phyloP scores from a whole-genome alignment of 2,329 filamentous ascomycete genomes.

The Phyllosticta citribraziliensis region DNA sequence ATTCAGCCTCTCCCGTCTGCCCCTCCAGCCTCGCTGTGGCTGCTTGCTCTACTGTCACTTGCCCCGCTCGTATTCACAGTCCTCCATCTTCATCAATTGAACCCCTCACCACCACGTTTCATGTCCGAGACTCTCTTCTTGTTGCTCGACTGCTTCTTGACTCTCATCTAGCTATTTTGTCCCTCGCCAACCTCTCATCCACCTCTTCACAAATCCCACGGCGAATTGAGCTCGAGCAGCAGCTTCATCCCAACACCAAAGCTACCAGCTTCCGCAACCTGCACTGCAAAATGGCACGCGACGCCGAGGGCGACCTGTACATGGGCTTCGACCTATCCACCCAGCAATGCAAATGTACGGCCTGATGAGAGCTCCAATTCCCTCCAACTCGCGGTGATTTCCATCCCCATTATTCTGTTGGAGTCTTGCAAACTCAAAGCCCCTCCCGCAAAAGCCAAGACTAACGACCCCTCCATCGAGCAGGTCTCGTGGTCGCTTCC shows the following conservation, averaged over 20 bases:
- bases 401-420: neutral
- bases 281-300: neutral
- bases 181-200: neutral
- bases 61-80: too few relatives aligned
- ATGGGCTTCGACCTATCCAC: conserved; percentile 94
- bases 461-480: conserved; percentile 10
- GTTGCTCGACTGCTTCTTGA: conserved; percentile 1
- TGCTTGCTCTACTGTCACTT: neutral
- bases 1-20: neutral
- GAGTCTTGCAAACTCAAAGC: neutral
- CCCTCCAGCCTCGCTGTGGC: neutral
- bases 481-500: conserved; percentile 75
- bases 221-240: neutral
- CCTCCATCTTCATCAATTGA: neutral
- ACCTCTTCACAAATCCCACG: neutral
- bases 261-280: neutral
- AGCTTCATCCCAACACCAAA: neutral
- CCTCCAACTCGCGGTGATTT: neutral
- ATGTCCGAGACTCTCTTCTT: conserved; percentile 4
- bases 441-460: conserved; percentile 7
- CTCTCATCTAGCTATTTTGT: neutral
- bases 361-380: neutral
- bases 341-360: conserved; percentile 81
- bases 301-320: conserved; percentile 48
- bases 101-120: neutral